These are phyloP conservation scores for Microbotryum violaceum DNA, from an alignment of 1,284 basidiomycete species.

Conservation along the genomic window DNA sequence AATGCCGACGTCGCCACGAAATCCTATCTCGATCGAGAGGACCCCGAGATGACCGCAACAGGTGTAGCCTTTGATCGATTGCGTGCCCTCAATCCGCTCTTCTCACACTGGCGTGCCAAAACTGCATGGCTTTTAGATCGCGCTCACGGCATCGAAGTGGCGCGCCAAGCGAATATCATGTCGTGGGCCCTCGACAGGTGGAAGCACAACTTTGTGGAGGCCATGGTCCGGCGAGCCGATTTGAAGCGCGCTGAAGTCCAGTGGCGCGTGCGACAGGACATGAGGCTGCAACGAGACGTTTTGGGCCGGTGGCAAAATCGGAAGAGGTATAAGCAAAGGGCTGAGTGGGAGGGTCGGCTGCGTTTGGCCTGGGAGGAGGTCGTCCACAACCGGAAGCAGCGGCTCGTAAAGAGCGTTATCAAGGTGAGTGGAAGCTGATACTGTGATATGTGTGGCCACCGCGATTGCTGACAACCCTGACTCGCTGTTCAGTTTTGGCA, in stretches of 20 bases:
- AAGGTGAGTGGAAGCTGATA: not conserved
- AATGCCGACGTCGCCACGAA: no score
- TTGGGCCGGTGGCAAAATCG: not conserved
- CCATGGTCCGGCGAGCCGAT: not conserved
- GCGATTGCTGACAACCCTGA: not conserved
- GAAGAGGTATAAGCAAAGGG: not conserved
- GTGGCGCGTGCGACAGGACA: not conserved
- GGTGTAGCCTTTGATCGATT: no score
- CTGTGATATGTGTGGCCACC: not conserved
- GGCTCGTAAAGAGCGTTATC: not conserved
- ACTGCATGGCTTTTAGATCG: no score
- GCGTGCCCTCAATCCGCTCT: no score
- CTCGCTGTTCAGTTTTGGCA: not conserved
- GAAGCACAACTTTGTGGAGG: not conserved
- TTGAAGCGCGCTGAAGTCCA: not conserved
- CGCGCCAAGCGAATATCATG: not conserved
- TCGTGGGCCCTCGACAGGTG: not conserved
- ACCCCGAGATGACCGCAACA: no score
- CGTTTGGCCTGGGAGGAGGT: conserved; percentile 8
- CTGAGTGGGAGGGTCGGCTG: conserved; percentile 4
- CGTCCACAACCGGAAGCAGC: not conserved
- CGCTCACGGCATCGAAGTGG: not conserved
- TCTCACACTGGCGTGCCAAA: no score
- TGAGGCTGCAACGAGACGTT: not conserved
- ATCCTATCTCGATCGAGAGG: no score